Evolutionary conservation across 169 alveolate species (phyloP).

Genomic region (Eimeria tenella): DNA sequence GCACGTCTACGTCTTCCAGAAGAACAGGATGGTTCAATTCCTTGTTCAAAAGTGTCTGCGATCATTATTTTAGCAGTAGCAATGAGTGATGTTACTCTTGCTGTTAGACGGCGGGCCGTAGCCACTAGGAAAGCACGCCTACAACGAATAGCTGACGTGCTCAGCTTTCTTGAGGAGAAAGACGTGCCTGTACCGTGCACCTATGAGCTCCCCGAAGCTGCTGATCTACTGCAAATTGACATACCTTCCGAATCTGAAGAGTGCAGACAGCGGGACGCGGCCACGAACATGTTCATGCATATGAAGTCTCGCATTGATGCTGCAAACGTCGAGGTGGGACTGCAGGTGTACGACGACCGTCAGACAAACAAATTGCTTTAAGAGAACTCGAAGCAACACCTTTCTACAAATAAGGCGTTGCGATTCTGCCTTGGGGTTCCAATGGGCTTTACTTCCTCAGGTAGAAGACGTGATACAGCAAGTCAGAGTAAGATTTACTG

Average conservation of each 20-base stretch:
- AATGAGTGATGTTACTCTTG: constrained; percentile 66
- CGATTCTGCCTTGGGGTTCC: not conserved
- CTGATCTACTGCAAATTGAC: constrained; percentile 8
- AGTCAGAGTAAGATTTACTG: not conserved
- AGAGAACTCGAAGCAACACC: not conserved
- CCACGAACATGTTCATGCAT: constrained; percentile 30
- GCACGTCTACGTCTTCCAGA: constrained; percentile 58
- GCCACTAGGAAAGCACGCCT: constrained; percentile 24
- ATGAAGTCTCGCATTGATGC: constrained; percentile 51
- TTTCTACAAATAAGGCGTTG: not conserved
- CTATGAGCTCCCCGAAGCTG: constrained; percentile 19
- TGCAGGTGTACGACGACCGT: not conserved
- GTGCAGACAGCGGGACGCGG: constrained; percentile 16
- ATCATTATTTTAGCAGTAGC: constrained; percentile 34
- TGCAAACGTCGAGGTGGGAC: constrained; percentile 39
- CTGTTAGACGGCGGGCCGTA: constrained; percentile 31
- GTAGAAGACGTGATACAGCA: constrained; percentile 61
- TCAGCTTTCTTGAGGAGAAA: constrained; percentile 24
- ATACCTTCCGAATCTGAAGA: constrained; percentile 19
- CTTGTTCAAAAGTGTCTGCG: constrained; percentile 64
- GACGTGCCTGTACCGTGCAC: constrained; percentile 63
- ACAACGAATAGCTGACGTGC: not conserved
- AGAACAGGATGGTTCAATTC: constrained; percentile 15
- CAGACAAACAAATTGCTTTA: not conserved
- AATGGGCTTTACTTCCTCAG: constrained; percentile 12